phyloP scores from a whole-genome alignment of 106 monocot genomes.

The Narthecium ossifragum region DNA sequence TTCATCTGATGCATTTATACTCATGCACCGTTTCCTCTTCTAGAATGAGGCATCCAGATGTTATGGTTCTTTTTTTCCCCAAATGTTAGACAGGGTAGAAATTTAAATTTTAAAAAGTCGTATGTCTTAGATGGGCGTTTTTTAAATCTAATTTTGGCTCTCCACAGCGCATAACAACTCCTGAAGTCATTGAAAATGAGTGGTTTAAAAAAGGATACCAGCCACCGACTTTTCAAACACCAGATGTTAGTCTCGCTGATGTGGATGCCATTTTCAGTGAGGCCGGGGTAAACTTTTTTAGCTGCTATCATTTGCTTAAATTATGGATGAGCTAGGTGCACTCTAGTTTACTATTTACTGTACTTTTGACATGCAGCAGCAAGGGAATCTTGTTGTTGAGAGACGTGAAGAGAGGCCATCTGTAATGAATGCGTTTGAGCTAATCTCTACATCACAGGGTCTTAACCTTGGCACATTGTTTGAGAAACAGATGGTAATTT shows the following conservation, averaged over 20 bases:
- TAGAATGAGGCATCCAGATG: too few relatives aligned
- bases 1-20: too few relatives aligned
- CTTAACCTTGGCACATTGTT: conserved; percentile 81
- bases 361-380: conserved; percentile 38
- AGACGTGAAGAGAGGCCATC: conserved; percentile 65
- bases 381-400: conserved; percentile 79
- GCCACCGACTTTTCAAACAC: conserved; percentile 55
- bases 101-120: too few relatives aligned
- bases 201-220: conserved; percentile 98
- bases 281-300: conserved; percentile 39
- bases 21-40: too few relatives aligned
- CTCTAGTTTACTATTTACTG: background rate
- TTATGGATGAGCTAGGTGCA: background rate
- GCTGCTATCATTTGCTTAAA: background rate
- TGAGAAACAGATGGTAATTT: conserved; percentile 77
- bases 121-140: too few relatives aligned
- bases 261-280: conserved; percentile 67
- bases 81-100: too few relatives aligned
- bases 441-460: conserved; percentile 91
- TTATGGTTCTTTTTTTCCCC: too few relatives aligned
- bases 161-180: conserved; percentile 76
- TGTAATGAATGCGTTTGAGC: conserved; percentile 93
- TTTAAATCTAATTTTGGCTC: background rate
- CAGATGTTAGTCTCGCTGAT: conserved; percentile 68
- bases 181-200: conserved; percentile 71